A percentile compares a stretch with the other conserved stretches of the same genome.
Conservation (phyloP, 2,329 filamentous ascomycete genomes). For the Penicillium hordei region DNA sequence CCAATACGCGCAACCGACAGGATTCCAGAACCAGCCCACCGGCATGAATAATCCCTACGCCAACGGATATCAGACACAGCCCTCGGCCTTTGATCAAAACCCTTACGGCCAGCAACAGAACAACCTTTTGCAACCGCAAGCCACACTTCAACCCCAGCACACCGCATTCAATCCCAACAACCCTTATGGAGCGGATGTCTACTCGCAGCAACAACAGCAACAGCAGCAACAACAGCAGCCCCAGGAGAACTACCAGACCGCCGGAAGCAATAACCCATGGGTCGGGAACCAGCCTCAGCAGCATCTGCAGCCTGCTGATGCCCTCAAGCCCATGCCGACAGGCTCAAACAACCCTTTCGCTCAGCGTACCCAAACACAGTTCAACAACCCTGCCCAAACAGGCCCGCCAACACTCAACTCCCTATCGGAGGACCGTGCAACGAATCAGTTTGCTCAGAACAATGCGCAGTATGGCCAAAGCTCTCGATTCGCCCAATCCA, state of each 20-base stretch:
- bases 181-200: conserved; percentile 54
- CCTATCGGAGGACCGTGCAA: conserved; percentile 26
- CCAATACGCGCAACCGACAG: conserved; percentile 74
- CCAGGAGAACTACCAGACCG: conserved; percentile 63
- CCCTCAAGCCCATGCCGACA: conserved; percentile 78
- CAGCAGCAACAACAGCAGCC: conserved; percentile 43
- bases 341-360: conserved; percentile 99
- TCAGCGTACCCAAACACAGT: conserved; percentile 59
- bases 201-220: conserved; percentile 45
- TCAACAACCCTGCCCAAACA: conserved; percentile 48
- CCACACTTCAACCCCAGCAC: conserved; percentile 57
- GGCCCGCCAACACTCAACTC: conserved; percentile 50
- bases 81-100: conserved; percentile 65
- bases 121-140: conserved; percentile 51
- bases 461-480: conserved; percentile 32
- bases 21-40: conserved; percentile 61
- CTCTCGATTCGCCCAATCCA: conserved; percentile 44
- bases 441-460: conserved; percentile 9
- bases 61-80: conserved; percentile 66
- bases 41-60: conserved; percentile 69
- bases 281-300: conserved; percentile 59
- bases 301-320: conserved; percentile 55
- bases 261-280: conserved; percentile 95
- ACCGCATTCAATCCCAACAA: conserved; percentile 58
- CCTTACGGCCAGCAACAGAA: conserved; percentile 43